These are phyloP conservation scores for Rhodosorus marinus DNA, from an alignment of 23 red algal genomes.

Conservation along the genomic window DNA sequence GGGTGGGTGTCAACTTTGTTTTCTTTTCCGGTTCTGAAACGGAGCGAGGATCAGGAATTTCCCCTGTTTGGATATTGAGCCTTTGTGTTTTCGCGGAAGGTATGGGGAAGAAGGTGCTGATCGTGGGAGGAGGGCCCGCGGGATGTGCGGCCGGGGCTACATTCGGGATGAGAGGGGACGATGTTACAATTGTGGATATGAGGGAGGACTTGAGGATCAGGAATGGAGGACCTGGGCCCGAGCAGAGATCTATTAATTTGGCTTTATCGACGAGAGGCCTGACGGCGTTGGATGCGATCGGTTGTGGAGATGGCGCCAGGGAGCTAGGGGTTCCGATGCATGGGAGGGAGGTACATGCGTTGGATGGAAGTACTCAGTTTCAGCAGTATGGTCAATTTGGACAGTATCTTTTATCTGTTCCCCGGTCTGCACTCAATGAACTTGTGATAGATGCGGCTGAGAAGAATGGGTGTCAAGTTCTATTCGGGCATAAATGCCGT, in stretches of 20 bases:
- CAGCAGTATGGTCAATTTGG: constrained; percentile 66
- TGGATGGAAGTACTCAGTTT: neutral
- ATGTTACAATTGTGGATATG: too few relatives aligned
- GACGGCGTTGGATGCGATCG: constrained; percentile 36
- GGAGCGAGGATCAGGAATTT: too few relatives aligned
- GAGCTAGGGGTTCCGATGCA: constrained; percentile 46
- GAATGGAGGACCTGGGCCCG: too few relatives aligned
- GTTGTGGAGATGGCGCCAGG: constrained; percentile 11
- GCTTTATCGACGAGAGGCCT: constrained; percentile 87
- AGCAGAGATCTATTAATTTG: constrained; percentile 93
- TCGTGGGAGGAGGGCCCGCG: too few relatives aligned
- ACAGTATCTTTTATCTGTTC: constrained; percentile 61
- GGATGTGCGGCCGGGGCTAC: too few relatives aligned
- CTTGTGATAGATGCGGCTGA: constrained; percentile 41
- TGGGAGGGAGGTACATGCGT: constrained; percentile 59
- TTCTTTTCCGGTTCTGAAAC: too few relatives aligned
- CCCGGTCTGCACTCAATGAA: constrained; percentile 19
- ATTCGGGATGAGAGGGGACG: too few relatives aligned
- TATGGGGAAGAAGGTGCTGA: too few relatives aligned
- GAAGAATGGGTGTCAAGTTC: neutral
- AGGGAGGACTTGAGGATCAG: too few relatives aligned
- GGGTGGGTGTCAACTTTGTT: too few relatives aligned
- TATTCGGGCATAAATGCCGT: neutral
- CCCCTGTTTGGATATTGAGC: too few relatives aligned
- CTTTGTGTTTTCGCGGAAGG: too few relatives aligned